Evolutionary conservation across 106 monocot genomes (phyloP).

Genomic region (Agapanthus africanus): DNA sequence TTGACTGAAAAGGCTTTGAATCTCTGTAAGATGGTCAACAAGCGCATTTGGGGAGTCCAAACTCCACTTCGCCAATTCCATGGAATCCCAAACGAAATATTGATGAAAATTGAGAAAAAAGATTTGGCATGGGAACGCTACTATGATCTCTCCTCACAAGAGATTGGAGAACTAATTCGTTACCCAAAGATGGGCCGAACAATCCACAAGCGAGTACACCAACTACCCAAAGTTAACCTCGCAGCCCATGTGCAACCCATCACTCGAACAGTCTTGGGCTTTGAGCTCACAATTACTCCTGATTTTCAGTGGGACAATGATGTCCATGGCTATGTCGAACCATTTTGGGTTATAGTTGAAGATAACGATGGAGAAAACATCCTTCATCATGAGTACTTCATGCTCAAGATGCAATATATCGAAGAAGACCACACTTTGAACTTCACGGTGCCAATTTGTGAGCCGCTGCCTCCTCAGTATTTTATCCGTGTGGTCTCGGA

Average conservation of each 20-base stretch:
- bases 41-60: constrained; percentile 95
- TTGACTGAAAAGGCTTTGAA: constrained; percentile 86
- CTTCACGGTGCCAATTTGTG: constrained; percentile 92
- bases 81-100: constrained; percentile 91
- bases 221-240: constrained; percentile 89
- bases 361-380: constrained; percentile 95
- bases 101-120: constrained; percentile 96
- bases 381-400: constrained; percentile 97
- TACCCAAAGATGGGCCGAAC: constrained; percentile 70
- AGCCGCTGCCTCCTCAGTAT: constrained; percentile 94
- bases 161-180: constrained; percentile 94
- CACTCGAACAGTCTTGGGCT: constrained; percentile 77
- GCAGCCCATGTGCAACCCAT: constrained; percentile 94
- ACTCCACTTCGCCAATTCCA: constrained; percentile 85
- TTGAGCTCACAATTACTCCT: constrained; percentile 93
- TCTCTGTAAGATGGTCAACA: constrained; percentile 98
- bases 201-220: constrained; percentile 78
- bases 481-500: constrained; percentile 97
- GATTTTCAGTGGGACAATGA: constrained; percentile 96
- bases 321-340: constrained; percentile 95
- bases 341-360: constrained; percentile 98
- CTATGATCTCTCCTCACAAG: constrained; percentile 84
- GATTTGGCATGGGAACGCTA: constrained; percentile 96
- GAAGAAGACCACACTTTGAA: constrained; percentile 92
- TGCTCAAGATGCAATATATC: constrained; percentile 92